Evolutionary conservation across 2,329 filamentous ascomycete species (phyloP).

Genomic region (Xylariaceae sp.): DNA sequence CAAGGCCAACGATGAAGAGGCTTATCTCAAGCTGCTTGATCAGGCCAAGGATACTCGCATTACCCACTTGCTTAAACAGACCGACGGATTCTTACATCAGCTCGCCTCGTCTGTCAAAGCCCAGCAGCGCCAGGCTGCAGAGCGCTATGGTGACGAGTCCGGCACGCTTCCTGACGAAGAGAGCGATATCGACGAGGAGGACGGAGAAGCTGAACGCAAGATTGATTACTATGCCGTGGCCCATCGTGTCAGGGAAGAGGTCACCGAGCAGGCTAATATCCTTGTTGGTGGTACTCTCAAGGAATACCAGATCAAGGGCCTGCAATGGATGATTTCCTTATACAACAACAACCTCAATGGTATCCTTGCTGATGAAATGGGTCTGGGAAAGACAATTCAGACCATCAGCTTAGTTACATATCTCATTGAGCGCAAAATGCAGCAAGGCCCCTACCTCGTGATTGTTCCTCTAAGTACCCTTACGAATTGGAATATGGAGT

Average conservation of each 20-base stretch:
- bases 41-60: slow-evolving; percentile 99
- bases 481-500: slow-evolving; percentile 98
- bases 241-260: slow-evolving; percentile 92
- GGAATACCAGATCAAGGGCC: slow-evolving; percentile 97
- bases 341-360: slow-evolving; percentile 99
- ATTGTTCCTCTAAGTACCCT: slow-evolving; percentile 96
- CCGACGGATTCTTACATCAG: slow-evolving; percentile 95
- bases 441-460: slow-evolving; percentile 90
- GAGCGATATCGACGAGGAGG: slow-evolving; percentile 70
- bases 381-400: slow-evolving; percentile 98
- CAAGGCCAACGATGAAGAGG: slow-evolving; percentile 99
- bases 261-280: slow-evolving; percentile 80
- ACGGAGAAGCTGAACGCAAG: slow-evolving; percentile 74
- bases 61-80: slow-evolving; percentile 94
- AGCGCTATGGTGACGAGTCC: slow-evolving; percentile 74
- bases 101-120: slow-evolving; percentile 92
- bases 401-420: slow-evolving; percentile 98
- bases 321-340: slow-evolving; percentile 99
- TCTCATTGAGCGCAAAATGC: slow-evolving; percentile 92
- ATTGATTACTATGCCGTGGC: slow-evolving; percentile 99
- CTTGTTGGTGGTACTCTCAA: slow-evolving; percentile 92
- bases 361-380: slow-evolving; percentile 99
- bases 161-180: slow-evolving; percentile 64
- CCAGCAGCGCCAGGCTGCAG: slow-evolving; percentile 83
- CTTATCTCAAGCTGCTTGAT: slow-evolving; percentile 95